Evolutionary conservation across 2,329 filamentous ascomycete species (phyloP).

Genomic region (Thermothelomyces thermophilus): DNA sequence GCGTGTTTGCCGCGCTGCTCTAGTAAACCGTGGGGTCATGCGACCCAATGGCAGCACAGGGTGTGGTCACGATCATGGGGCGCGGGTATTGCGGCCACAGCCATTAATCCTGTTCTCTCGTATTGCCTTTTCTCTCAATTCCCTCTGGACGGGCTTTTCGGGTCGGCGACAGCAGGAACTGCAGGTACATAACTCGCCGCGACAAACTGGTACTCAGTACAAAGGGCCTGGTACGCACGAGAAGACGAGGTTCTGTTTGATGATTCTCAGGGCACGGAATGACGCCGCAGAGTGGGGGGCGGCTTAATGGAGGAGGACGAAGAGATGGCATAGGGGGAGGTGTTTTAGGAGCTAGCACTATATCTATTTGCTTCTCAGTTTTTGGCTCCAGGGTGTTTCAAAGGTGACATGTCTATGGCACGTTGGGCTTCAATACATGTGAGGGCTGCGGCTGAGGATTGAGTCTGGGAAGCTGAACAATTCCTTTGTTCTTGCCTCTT

Average conservation of each 20-base stretch:
- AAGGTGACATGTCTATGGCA: neutral
- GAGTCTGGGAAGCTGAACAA: neutral
- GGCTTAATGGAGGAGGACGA: conserved; percentile 6
- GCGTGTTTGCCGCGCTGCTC: conserved; percentile 45
- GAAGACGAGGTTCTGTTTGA: conserved; percentile 20
- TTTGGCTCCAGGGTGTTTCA: neutral
- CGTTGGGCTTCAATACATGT: neutral
- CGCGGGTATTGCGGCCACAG: conserved; percentile 2
- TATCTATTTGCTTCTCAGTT: conserved; percentile 16
- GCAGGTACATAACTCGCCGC: conserved; percentile 20
- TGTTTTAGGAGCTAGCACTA: conserved; percentile 11
- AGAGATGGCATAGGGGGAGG: neutral
- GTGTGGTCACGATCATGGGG: neutral
- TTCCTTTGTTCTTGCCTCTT: neutral
- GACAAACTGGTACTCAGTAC: conserved; percentile 10
- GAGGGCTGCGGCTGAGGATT: neutral
- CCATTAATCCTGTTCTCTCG: conserved; percentile 23
- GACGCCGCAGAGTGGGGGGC: conserved; percentile 1
- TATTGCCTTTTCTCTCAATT: conserved; percentile 20
- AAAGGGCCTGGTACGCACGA: conserved; percentile 17
- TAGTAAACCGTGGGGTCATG: conserved; percentile 27
- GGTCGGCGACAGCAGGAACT: conserved; percentile 18
- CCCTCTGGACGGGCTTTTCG: conserved; percentile 21
- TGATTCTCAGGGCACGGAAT: conserved; percentile 17
- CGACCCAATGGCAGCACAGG: neutral